Base-by-base conservation (phyloP, 176 grass and related monocot species). In the Bolboschoenus planiculmis region DNA sequence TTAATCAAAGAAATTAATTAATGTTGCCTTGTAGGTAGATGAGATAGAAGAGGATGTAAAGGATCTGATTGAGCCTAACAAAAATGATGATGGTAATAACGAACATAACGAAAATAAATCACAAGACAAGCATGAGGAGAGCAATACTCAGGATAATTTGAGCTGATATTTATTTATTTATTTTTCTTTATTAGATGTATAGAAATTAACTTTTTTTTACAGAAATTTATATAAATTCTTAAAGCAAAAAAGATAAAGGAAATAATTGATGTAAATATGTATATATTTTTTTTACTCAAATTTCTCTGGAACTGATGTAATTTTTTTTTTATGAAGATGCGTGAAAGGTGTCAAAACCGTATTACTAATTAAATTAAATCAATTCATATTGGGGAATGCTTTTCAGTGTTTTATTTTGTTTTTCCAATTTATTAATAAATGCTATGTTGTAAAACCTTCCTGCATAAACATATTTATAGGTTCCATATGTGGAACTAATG, bases 41-140 rank as follows among this genome's bases (percentile, higher is more conserved):
- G 85, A 85, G 56, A 86, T 91, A 21, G 87, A 91, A 42, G 92
- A 91, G 50, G 85, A 86, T 5, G 53, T 94, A 26, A 86, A 87
- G 85, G 62, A 72, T 4, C 72, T 91, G 0, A 60, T 89, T 10
- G 75, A 88, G 62, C 65, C 73, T 70, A 48, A n/a, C 55, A 87
- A 84, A 70, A 24, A 80, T 84, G 34, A 9, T 5, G 44, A 57
- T 26, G 40, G 11, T 1, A 53, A 75, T 6, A 47, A n/a, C n/a
- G 3, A 50, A 9, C 78, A 34, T 71, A 10, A 2, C 26, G 9
- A 53, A 39, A 30, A 70, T 2, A 36, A 59, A 42, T 5, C 42
- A 1, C 42, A 61, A 47, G 54, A 59, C 20, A 4, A 24, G 51
- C n/a, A 53, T 79, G 47, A 79, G 16, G 42, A 50, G 16, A 31